Percentiles rank a stretch among this genome's conserved stretches.
phyloP scores from a whole-genome alignment of 768 basidiomycete genomes.

The Pholiota microspora region DNA sequence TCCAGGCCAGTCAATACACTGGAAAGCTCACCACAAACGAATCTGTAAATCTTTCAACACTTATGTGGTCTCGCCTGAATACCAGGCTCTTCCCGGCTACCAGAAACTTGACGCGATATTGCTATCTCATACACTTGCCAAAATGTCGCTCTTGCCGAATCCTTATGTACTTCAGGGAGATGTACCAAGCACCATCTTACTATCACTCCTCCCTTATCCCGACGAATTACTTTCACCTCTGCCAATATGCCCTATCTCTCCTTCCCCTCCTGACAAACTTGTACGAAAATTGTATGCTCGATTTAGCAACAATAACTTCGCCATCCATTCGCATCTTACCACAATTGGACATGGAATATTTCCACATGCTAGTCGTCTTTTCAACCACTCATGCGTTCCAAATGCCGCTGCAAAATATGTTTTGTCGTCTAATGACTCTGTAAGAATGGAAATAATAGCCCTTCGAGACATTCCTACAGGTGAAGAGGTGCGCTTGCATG shows the following conservation, averaged over 20 bases:
- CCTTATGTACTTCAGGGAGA: conserved; percentile 18
- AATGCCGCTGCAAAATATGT: conserved; percentile 67
- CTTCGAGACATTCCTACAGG: conserved; percentile 51
- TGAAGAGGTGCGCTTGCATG: conserved; percentile 56
- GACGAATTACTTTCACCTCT: conserved; percentile 21
- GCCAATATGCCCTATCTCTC: conserved; percentile 29
- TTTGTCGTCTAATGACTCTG: conserved; percentile 33
- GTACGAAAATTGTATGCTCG: conserved; percentile 45
- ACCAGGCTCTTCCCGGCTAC: conserved; percentile 47
- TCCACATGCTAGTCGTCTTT: conserved; percentile 72
- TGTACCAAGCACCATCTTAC: conserved; percentile 9
- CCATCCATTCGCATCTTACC: conserved; percentile 69
- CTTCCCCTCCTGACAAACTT: conserved; percentile 25
- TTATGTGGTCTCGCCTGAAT: conserved; percentile 44
- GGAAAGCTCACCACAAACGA: conserved; percentile 62
- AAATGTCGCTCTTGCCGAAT: conserved; percentile 23
- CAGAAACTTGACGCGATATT: conserved; percentile 62
- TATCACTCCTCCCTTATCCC: conserved; percentile 36
- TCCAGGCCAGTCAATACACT: conserved; percentile 67
- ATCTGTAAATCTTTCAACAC: conserved; percentile 61
- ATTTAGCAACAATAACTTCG: conserved; percentile 83
- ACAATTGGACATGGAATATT: conserved; percentile 75
- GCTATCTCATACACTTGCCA: conserved; percentile 60
- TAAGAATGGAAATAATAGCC: conserved; percentile 64
- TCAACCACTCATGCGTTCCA: conserved; percentile 82